These are phyloP conservation scores for Fusarium mangiferae DNA, from an alignment of 2,329 filamentous ascomycete species.

Conservation along the genomic window DNA sequence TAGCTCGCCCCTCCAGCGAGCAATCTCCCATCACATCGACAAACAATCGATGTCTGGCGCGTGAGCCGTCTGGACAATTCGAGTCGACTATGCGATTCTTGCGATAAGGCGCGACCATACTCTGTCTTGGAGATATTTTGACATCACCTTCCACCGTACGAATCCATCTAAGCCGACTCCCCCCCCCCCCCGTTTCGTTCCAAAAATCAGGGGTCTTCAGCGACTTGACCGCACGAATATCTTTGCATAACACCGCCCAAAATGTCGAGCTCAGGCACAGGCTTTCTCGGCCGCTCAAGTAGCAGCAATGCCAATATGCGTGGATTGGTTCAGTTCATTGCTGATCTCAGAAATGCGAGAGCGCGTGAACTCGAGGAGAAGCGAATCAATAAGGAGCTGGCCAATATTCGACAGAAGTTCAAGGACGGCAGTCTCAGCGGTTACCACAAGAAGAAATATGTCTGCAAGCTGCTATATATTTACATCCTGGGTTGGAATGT, in stretches of 20 bases:
- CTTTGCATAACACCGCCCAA: conserved; percentile 36
- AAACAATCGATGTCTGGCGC: conserved; percentile 44
- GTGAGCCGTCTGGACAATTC: conserved; percentile 40
- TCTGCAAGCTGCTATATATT: conserved; percentile 99
- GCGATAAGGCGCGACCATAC: conserved; percentile 39
- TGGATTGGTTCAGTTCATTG: conserved; percentile 97
- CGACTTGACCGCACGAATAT: conserved; percentile 31
- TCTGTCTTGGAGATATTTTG: conserved; percentile 40
- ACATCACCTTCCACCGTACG: conserved; percentile 19
- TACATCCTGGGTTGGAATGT: conserved; percentile 99
- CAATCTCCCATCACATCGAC: conserved; percentile 39
- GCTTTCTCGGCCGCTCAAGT: conserved; percentile 74
- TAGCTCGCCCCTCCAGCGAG: conserved; percentile 42
- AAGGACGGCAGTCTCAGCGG: conserved; percentile 94
- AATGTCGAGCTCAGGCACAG: conserved; percentile 67
- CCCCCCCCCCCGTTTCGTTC: conserved; percentile 11
- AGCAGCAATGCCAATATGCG: conserved; percentile 76
- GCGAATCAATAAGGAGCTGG: conserved; percentile 98
- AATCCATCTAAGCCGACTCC: conserved; percentile 13
- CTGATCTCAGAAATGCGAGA: conserved; percentile 92
- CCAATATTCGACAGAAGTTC: conserved; percentile 98
- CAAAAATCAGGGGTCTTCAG: conserved; percentile 40
- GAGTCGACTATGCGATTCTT: conserved; percentile 48
- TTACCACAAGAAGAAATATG: conserved; percentile 99
- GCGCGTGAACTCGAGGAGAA: conserved; percentile 98